These are phyloP conservation scores for Scopulariopsis brevicaulis DNA, from an alignment of 2,329 filamentous ascomycete genomes.

Conservation along the genomic window DNA sequence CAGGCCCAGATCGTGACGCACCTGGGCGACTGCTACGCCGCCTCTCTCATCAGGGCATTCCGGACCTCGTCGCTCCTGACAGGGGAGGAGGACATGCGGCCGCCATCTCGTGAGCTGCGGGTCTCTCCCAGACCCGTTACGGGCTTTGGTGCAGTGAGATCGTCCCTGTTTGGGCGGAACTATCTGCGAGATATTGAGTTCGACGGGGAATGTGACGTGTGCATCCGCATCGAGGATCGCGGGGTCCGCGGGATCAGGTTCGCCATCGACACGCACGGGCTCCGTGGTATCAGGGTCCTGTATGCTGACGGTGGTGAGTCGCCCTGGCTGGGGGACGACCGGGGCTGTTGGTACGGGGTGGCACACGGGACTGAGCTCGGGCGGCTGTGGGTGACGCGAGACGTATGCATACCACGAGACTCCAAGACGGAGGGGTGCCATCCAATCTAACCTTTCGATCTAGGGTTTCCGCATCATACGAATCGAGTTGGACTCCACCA, in stretches of 20 bases:
- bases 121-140: not conserved
- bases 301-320: slow-evolving; percentile 6
- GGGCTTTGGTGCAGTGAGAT: not conserved
- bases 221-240: not conserved
- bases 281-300: slow-evolving; percentile 5
- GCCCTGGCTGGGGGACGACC: slow-evolving; percentile 4
- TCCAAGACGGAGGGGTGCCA: not conserved
- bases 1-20: slow-evolving; percentile 2
- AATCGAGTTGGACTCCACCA: not conserved
- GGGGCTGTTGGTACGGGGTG: slow-evolving; percentile 5
- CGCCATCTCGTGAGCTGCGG: not conserved
- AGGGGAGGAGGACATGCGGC: not conserved
- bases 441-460: not conserved
- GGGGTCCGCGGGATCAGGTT: slow-evolving; percentile 5
- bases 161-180: not conserved
- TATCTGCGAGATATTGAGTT: not conserved
- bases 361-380: slow-evolving; percentile 4
- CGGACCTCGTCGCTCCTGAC: too few relatives aligned
- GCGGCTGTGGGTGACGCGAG: not conserved
- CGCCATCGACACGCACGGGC: slow-evolving; percentile 6
- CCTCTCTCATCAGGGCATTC: not conserved
- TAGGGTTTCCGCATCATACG: not conserved
- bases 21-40: slow-evolving; percentile 1
- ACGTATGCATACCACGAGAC: not conserved
- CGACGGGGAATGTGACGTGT: not conserved